Evolutionary conservation across 2,329 filamentous ascomycete genomes (phyloP), one percentile per base, ranked within the genome.

Genomic region (Hymenoscyphus fraxineus): DNA sequence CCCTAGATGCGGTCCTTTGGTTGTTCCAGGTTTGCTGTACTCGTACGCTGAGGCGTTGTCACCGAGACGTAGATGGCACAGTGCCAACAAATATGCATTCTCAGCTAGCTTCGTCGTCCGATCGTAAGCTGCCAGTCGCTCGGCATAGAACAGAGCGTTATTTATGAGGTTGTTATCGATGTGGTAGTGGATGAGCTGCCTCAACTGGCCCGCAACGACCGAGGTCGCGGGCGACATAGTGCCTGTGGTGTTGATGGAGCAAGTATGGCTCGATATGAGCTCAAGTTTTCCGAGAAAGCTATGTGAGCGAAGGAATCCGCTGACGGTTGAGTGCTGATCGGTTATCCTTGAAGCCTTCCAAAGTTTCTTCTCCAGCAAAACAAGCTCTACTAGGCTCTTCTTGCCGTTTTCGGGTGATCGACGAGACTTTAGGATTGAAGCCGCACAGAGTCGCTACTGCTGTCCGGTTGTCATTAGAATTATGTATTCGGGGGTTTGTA

Each of bases 111-210:
- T 88, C 35, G 31, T 57, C 7, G 27, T 31, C 31, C 90, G 86
- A 72, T 98, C 94, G 72, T 94, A 91, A 60, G 92, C 93, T 67
- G 88, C 84, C 22, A 97, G 85, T 69, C 95, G 88, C 74, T 94
- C 92, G 66, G 95, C 91, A 67, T 97, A 92, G 79, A 99, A 99
- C 54, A 97, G 87, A 64, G 95, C 95, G 75, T 96, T 98, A 63
- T 93, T 88, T 74, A 90, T 84, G 44, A 93, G 87, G 74, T 93
- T 89, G 76, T 97, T 96, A 81, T 99, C 95, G 76, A 99, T 87
- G 72, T 89, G 86, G 74, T 89, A 88, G 73, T 88, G 79, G 64
- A 89, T 80, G 64, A 84, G 78, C 76, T 88, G 85, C 73, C 83
- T 82, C 65, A 89, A 73, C 67, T 76, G 74, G 60, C 60, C 70